Percentiles rank a stretch among this genome's conserved stretches.
Evolutionary conservation across 768 basidiomycete species (phyloP).

Genomic region (Phaeotremella fagi): DNA sequence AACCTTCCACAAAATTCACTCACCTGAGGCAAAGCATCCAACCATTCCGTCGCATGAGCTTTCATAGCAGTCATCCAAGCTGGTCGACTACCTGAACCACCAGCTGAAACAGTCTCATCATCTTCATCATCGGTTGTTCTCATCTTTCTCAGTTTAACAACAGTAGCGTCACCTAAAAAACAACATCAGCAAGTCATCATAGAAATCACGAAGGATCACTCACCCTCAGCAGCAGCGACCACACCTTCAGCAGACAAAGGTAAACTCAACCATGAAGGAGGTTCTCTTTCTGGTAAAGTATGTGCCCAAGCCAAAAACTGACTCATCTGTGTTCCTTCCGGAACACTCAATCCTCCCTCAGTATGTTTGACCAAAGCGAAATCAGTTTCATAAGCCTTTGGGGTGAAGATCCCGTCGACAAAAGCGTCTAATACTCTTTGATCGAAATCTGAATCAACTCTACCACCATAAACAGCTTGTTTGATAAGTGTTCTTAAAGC

Average conservation of each 20-base stretch:
- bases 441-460: slow-evolving; percentile 92
- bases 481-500: slow-evolving; percentile 90
- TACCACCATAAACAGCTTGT: slow-evolving; percentile 90
- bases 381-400: slow-evolving; percentile 84
- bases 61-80: slow-evolving; percentile 89
- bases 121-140: slow-evolving; percentile 52
- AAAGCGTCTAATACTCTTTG: slow-evolving; percentile 88
- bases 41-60: slow-evolving; percentile 80
- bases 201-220: slow-evolving; percentile 12
- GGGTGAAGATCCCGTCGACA: slow-evolving; percentile 82
- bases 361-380: slow-evolving; percentile 70
- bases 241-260: slow-evolving; percentile 88
- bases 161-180: slow-evolving; percentile 51
- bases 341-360: slow-evolving; percentile 61
- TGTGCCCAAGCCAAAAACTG: slow-evolving; percentile 89
- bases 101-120: slow-evolving; percentile 1
- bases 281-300: slow-evolving; percentile 82
- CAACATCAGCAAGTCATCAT: slow-evolving; percentile 1
- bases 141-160: slow-evolving; percentile 89
- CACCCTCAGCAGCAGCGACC: slow-evolving; percentile 86
- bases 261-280: slow-evolving; percentile 88
- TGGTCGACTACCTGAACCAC: slow-evolving; percentile 57
- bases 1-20: slow-evolving; percentile 28
- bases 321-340: slow-evolving; percentile 87
- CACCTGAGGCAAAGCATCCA: slow-evolving; percentile 68